Conservation (phyloP, 768 basidiomycete species). For the Terana coerulea region DNA sequence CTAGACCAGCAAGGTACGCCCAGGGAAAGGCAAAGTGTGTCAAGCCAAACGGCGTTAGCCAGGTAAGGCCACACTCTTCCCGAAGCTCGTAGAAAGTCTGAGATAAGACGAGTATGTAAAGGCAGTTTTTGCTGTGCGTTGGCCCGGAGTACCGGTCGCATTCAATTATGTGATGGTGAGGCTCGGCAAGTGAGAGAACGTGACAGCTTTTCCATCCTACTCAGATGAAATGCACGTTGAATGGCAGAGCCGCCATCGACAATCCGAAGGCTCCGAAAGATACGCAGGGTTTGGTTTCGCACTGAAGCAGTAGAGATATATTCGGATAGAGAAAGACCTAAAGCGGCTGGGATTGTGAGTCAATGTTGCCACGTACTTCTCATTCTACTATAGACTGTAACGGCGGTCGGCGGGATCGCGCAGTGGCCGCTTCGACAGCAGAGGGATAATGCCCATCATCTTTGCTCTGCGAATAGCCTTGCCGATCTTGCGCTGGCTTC, state of each 20-base stretch:
- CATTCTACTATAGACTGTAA: no score
- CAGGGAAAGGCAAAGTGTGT: neutral
- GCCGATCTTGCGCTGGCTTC: conserved; percentile 72
- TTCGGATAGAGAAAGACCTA: no score
- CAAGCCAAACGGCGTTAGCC: neutral
- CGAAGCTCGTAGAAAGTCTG: no score
- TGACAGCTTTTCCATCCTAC: neutral
- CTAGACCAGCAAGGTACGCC: neutral
- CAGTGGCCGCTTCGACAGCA: conserved; percentile 14
- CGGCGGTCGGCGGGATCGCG: no score
- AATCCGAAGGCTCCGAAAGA: neutral
- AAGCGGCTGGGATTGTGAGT: no score
- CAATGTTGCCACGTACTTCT: no score
- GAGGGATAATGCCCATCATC: conserved; percentile 85
- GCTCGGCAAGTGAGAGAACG: neutral
- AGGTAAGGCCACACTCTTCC: neutral
- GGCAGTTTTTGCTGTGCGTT: neutral
- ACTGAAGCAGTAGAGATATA: no score
- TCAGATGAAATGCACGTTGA: neutral
- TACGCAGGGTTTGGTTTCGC: neutral
- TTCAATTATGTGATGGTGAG: neutral
- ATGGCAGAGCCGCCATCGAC: neutral
- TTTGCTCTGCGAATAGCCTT: conserved; percentile 87
- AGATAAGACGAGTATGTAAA: neutral
- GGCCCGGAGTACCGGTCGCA: conserved; percentile 2